phyloP scores from a whole-genome alignment of 352 stramenopile genomes.

The Pythium dissimile region DNA sequence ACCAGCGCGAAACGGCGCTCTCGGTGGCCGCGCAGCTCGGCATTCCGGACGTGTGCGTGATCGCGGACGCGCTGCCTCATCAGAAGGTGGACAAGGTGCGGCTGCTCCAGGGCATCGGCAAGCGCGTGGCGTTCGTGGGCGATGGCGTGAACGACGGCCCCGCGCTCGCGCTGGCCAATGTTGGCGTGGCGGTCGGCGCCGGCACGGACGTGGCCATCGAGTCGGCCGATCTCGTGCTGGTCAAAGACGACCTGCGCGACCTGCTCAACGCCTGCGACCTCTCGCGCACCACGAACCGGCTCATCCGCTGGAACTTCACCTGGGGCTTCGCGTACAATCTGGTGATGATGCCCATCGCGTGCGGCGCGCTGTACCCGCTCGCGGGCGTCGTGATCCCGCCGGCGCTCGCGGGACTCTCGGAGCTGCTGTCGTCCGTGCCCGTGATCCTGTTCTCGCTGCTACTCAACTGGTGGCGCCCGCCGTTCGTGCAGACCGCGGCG shows the following conservation, averaged over 20 bases:
- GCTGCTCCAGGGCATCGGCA: conserved; percentile 59
- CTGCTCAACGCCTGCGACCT: conserved; percentile 62
- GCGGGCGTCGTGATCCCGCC: conserved; percentile 61
- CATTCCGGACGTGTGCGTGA: conserved; percentile 50
- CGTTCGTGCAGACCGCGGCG: conserved; percentile 27
- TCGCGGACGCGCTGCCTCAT: conserved; percentile 64
- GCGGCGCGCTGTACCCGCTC: conserved; percentile 58
- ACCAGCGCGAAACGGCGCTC: conserved; percentile 57
- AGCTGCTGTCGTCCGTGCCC: conserved; percentile 70
- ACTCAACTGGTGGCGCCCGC: conserved; percentile 61
- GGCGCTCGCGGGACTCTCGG: conserved; percentile 62
- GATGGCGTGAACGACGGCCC: conserved; percentile 74
- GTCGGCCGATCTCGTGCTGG: conserved; percentile 65
- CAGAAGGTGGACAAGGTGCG: conserved; percentile 78
- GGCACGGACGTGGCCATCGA: conserved; percentile 72
- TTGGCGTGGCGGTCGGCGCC: conserved; percentile 61
- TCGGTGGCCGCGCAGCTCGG: conserved; percentile 45
- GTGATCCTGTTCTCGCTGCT: conserved; percentile 76
- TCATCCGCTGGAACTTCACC: conserved; percentile 74
- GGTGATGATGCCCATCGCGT: conserved; percentile 72
- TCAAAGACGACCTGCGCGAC: conserved; percentile 68
- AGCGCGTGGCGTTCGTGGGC: conserved; percentile 71
- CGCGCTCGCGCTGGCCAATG: conserved; percentile 62
- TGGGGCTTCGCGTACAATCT: conserved; percentile 77
- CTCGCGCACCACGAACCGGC: conserved; percentile 52